Evolutionary conservation across 2,329 filamentous ascomycete species (phyloP), one percentile per base, ranked within the genome.

Genomic region (Stemphylium beticola): DNA sequence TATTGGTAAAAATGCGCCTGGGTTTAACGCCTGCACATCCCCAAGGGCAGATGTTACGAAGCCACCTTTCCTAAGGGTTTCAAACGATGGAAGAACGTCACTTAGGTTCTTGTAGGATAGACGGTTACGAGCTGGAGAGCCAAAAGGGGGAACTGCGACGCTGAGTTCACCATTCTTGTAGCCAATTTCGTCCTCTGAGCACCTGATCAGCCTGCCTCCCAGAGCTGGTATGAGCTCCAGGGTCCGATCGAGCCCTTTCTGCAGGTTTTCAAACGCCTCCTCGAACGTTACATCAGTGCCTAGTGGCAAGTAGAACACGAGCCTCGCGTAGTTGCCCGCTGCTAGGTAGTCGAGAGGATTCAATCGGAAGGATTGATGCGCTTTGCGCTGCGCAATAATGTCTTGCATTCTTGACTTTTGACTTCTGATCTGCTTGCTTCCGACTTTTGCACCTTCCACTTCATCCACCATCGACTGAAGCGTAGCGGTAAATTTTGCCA

Each of bases 221-320:
- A 78, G 67, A 14, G 64, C 73, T 4, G 76, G 74, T 10, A 78
- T 73, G 49, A 76, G 50, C 1, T 73, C 61, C 3, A 78, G 61
- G 2, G 73, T 71, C 22, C 69, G 69, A 14, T 60, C 60, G 4
- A 78, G 68, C 1, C 76, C 76, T 2, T 63, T 50, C 42, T 75
- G 74, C 4, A 78, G 52, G 12, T 62, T 65, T 0, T 44, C 46
- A 39, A 76, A 78, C 0, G 61, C 67, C 4, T 73, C 44, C 32
- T 74, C 57, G 29, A 68, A 75, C 8, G 22, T 53, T 10, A 62
- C 58, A 0, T 53, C 70, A 4, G 60, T 43, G 0, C 41, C 61
- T 0, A 78, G 58, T 0, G 76, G 62, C 12, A 78, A 69, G 63
- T 73, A 77, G 22, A 68, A 64, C 9, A 42, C 43, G 12, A 77